Evolutionary conservation across 1,284 basidiomycete genomes (phyloP), one percentile per base, ranked within the genome.

Genomic region (Sanghuangporus weigelae): DNA sequence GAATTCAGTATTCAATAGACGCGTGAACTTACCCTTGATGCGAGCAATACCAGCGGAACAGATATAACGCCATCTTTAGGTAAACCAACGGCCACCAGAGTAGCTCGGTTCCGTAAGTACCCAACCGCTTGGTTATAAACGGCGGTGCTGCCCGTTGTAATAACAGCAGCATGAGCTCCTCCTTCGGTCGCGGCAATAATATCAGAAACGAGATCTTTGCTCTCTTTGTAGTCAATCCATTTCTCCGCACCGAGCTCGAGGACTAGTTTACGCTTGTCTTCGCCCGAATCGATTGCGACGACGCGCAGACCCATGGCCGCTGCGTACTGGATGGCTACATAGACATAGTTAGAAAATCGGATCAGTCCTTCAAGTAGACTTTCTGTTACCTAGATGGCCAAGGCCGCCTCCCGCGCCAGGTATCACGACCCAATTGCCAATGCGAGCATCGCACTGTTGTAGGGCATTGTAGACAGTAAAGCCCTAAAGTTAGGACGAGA

Each of bases 381-480:
- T 48, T 26, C 44, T 7, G 16, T 46, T 46, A 65, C 64, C 64
- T 35, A 69, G 67, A 62, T 66, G 63, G 44, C 68, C 68, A 8
- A 69, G 62, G 64, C 75, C 57, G 67, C 67, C 69, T 26, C 76
- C 77, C 31, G 75, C 75, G 57, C 77, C 78, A 51, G 75, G 77
- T 67, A 84, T 76, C 65, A 76, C 77, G 64, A 83, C 73, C 71
- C 73, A 79, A 64, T 83, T 75, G 57, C 81, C 81, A 26, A 77
- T 73, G 21, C 70, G 74, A 60, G 71, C 68, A 60, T 73, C 69
- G 61, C 78, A 73, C 60, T 77, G 72, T 69, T 16, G 79, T 69
- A 83, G 71, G 1, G 80, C 81, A 69, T 79, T 79, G 73, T 80
- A 82, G 7, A 77, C 76, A 7, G 77, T 77, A 10, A 77, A 71